These are phyloP conservation scores for Aspergillus bombycis DNA, from an alignment of 2,329 filamentous ascomycete species.

Conservation along the genomic window DNA sequence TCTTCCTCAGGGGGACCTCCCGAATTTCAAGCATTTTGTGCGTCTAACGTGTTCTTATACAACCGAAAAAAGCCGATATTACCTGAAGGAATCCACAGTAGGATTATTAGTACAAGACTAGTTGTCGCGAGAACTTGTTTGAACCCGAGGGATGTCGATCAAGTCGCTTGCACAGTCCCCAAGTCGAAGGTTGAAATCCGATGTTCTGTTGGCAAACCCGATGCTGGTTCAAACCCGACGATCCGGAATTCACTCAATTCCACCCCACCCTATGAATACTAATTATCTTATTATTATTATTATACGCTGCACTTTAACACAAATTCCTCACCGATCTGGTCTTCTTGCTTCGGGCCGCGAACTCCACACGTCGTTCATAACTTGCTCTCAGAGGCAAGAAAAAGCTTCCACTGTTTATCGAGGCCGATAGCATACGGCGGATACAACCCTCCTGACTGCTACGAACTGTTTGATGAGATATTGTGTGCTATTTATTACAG, in stretches of 20 bases:
- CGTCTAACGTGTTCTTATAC: neutral
- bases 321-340: neutral
- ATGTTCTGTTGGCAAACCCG: neutral
- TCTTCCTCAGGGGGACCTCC: neutral
- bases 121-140: neutral
- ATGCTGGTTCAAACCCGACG: neutral
- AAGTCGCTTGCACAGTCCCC: neutral
- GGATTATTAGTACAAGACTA: neutral
- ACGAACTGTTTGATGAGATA: neutral
- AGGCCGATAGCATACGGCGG: neutral
- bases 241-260: neutral
- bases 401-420: neutral
- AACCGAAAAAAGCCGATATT: neutral
- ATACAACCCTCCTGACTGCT: neutral
- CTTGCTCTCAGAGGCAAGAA: neutral
- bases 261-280: neutral
- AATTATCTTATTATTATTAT: neutral
- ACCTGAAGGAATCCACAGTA: neutral
- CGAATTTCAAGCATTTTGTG: neutral
- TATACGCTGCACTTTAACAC: neutral
- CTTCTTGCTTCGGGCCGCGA: neutral
- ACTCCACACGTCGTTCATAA: neutral
- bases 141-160: neutral
- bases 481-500: neutral
- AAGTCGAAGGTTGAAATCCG: neutral